Percentiles rank a stretch among this genome's conserved stretches.
phyloP scores from a whole-genome alignment of 768 basidiomycete genomes.

The Russula brevipes region DNA sequence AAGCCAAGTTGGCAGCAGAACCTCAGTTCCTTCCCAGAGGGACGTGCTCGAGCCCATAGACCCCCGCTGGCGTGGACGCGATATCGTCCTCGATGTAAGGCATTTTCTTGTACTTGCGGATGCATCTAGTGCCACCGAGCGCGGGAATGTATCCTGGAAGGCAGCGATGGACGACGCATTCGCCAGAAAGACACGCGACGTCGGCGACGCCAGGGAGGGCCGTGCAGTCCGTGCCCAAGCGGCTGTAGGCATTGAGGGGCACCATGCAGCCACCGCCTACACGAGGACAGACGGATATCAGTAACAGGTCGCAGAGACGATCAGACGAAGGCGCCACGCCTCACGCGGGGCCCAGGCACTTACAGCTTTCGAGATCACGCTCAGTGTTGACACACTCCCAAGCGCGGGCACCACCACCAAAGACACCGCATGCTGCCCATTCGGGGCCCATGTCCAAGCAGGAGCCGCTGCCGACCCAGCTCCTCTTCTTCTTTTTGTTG shows the following conservation, averaged over 20 bases:
- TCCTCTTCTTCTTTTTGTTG: constrained; percentile 17
- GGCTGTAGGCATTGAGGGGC: constrained; percentile 29
- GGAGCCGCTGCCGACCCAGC: constrained; percentile 34
- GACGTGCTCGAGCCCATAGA: not conserved
- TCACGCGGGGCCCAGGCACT: constrained; percentile 25
- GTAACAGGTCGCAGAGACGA: too few species aligned
- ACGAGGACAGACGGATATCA: not conserved
- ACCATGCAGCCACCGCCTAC: constrained; percentile 25
- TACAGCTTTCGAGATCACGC: constrained; percentile 50
- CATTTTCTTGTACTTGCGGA: not conserved
- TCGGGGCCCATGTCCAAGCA: constrained; percentile 28
- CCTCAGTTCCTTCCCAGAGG: too few species aligned
- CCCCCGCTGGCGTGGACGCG: not conserved
- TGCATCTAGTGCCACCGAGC: not conserved
- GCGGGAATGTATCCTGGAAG: constrained; percentile 22
- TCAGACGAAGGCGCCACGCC: too few species aligned
- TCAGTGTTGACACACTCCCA: constrained; percentile 49
- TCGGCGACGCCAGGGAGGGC: constrained; percentile 44
- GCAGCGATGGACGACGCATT: constrained; percentile 45
- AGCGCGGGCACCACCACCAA: constrained; percentile 36
- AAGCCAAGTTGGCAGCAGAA: too few species aligned
- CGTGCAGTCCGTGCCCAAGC: constrained; percentile 46
- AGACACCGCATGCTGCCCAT: constrained; percentile 41
- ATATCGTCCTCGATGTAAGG: not conserved
- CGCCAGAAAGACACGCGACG: constrained; percentile 43